These are phyloP conservation scores for Penicillium goetzii DNA, from an alignment of 495 filamentous ascomycete genomes.

Conservation along the genomic window DNA sequence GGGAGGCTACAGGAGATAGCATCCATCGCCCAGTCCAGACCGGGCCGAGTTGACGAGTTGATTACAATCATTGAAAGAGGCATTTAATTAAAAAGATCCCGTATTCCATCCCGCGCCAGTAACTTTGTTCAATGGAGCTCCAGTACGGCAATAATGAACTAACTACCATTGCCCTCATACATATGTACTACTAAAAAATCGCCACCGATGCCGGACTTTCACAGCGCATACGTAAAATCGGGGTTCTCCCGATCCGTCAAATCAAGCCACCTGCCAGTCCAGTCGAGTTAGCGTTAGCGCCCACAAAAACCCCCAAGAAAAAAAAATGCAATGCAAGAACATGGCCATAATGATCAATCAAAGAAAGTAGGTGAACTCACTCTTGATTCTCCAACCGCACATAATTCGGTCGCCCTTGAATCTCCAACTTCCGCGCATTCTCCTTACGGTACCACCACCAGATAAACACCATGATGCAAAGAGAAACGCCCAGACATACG, in stretches of 20 bases:
- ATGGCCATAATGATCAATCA: not conserved
- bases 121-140: constrained; percentile 2
- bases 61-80: not conserved
- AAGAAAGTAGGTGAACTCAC: constrained; percentile 27
- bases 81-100: constrained; percentile 1
- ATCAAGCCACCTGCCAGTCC: constrained; percentile 49
- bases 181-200: no score
- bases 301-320: not conserved
- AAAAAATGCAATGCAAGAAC: not conserved
- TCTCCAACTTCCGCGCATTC: constrained; percentile 63
- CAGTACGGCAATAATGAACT: not conserved
- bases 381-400: constrained; percentile 70
- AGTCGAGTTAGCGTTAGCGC: constrained; percentile 16
- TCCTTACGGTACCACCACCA: constrained; percentile 62
- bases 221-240: constrained; percentile 46
- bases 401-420: constrained; percentile 59
- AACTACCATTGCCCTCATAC: not conserved
- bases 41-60: no score
- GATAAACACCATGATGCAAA: constrained; percentile 63
- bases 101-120: not conserved
- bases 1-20: not conserved
- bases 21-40: not conserved
- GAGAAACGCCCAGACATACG: constrained; percentile 60
- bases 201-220: constrained; percentile 4
- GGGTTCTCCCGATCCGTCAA: constrained; percentile 57